Conservation (phyloP, 495 filamentous ascomycete species). For the Tuber indicum region DNA sequence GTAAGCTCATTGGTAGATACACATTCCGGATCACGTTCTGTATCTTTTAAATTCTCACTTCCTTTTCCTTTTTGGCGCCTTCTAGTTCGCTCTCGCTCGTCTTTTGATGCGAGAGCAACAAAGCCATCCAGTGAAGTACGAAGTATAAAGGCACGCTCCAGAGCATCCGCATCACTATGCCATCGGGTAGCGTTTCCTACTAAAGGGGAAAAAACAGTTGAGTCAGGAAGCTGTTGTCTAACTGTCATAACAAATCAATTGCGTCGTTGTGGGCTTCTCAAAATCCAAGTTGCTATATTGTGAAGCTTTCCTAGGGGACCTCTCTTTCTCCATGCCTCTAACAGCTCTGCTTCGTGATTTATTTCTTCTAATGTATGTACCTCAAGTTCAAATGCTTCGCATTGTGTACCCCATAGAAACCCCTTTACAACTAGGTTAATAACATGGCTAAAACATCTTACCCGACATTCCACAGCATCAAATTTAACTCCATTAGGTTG, state of each 20-base stretch:
- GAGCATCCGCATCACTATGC: slow-evolving; percentile 21
- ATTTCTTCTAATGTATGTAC: not conserved
- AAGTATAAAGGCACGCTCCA: slow-evolving; percentile 11
- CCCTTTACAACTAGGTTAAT: slow-evolving; percentile 24
- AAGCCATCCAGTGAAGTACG: slow-evolving; percentile 19
- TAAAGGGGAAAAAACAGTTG: not conserved
- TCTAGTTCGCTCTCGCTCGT: too few species aligned
- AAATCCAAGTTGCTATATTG: slow-evolving; percentile 21
- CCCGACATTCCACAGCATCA: slow-evolving; percentile 14
- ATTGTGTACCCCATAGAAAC: slow-evolving; percentile 20
- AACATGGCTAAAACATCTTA: slow-evolving; percentile 31
- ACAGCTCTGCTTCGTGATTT: not conserved
- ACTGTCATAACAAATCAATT: slow-evolving; percentile 19
- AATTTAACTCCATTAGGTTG: slow-evolving; percentile 3
- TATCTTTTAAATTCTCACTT: not conserved
- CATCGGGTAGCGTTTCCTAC: slow-evolving; percentile 24
- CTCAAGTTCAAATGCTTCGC: slow-evolving; percentile 3
- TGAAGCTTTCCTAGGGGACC: slow-evolving; percentile 28
- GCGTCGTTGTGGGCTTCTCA: slow-evolving; percentile 9
- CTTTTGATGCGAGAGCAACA: not conserved
- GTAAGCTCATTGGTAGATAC: too few species aligned
- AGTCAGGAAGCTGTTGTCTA: not conserved
- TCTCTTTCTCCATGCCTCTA: slow-evolving; percentile 17
- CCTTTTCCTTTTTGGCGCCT: not conserved
- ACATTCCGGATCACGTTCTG: too few species aligned